A percentile compares a stretch with the other conserved stretches of the same genome.
These are phyloP conservation scores for Rhizopogon vesiculosus DNA, from an alignment of 768 basidiomycete genomes.

Conservation along the genomic window DNA sequence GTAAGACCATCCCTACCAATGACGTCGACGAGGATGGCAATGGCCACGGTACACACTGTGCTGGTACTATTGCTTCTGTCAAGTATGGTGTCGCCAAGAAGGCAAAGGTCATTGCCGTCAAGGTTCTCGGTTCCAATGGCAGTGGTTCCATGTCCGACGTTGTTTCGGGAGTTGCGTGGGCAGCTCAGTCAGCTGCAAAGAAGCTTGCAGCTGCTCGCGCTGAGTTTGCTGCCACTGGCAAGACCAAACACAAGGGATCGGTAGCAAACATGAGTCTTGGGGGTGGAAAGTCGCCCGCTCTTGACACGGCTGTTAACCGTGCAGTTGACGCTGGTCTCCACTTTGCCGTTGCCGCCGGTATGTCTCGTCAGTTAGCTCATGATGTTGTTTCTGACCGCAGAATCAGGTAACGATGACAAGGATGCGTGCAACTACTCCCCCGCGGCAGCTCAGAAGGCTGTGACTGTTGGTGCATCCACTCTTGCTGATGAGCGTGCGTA, in stretches of 20 bases:
- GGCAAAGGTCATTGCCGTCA: slow-evolving; percentile 86
- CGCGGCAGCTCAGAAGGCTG: slow-evolving; percentile 80
- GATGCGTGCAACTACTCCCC: slow-evolving; percentile 94
- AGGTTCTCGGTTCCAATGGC: slow-evolving; percentile 92
- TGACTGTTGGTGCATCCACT: slow-evolving; percentile 93
- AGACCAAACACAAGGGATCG: slow-evolving; percentile 86
- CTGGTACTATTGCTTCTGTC: slow-evolving; percentile 91
- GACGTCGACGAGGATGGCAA: slow-evolving; percentile 90
- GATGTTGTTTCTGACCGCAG: neutral
- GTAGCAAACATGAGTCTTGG: slow-evolving; percentile 98
- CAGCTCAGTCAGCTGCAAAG: slow-evolving; percentile 44
- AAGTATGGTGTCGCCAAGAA: slow-evolving; percentile 96
- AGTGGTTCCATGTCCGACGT: slow-evolving; percentile 96
- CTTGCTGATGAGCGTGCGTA: slow-evolving; percentile 78
- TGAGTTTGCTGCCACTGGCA: slow-evolving; percentile 69
- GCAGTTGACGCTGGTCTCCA: slow-evolving; percentile 85
- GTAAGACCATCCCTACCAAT: slow-evolving; percentile 81
- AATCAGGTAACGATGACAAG: slow-evolving; percentile 71
- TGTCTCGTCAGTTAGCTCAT: slow-evolving; percentile 17
- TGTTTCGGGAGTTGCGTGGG: slow-evolving; percentile 82
- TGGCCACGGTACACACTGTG: slow-evolving; percentile 94
- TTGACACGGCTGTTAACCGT: slow-evolving; percentile 81
- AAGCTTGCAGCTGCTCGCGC: slow-evolving; percentile 59
- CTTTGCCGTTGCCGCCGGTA: slow-evolving; percentile 95
- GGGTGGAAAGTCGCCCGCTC: slow-evolving; percentile 83